Base-by-base conservation (phyloP, 1,284 basidiomycete species). In the Fomes fomentarius region DNA sequence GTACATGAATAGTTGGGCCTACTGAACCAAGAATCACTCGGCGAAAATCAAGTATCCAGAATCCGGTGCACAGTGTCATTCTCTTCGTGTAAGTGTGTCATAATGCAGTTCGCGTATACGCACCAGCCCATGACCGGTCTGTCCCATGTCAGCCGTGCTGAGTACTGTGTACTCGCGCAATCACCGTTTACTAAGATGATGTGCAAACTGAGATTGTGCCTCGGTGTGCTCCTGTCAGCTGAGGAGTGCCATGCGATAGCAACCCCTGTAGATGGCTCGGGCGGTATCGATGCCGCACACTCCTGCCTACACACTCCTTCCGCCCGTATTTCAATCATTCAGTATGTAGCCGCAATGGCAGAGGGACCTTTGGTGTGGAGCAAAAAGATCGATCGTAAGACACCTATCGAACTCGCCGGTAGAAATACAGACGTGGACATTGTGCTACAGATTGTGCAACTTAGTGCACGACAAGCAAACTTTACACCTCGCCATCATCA, bases 401-500 rank as follows among this genome's bases (percentile, higher is more conserved):
- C 39, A 53, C 37, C 24, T 12, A 41, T 35, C 31, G 26, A 44
- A 42, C 50, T 54, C 46, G 48, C 43, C 43, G 40, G 54, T 58
- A 61, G 48, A 54, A 47, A 56, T 61, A 58, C 56, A 61, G 50
- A 54, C 45, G 53, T 52, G 41, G 38, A 28, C 43, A 25, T 41
- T 19, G 43, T 30, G 52, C 35, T 54, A 43, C 45, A 43, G 47
- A 33, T n/a, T 30, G 7, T 30, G 28, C 28, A 12, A 17, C 4
- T 38, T 15, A 9, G 37, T 41, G 24, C 25, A 14, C 21, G 34
- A 22, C 31, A 40, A 46, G 22, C 31, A 40, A 46, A 7, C 9
- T 39, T 44, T 25, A 39, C 52, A 64, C 69, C 47, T 82, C 78
- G 6, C 68, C 68, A n/a, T 80, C 80, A 41, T 83, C 83, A 21